Percentiles rank a stretch among this genome's conserved stretches.
phyloP scores from a whole-genome alignment of 169 alveolate species.

The Miamiensis avidus region DNA sequence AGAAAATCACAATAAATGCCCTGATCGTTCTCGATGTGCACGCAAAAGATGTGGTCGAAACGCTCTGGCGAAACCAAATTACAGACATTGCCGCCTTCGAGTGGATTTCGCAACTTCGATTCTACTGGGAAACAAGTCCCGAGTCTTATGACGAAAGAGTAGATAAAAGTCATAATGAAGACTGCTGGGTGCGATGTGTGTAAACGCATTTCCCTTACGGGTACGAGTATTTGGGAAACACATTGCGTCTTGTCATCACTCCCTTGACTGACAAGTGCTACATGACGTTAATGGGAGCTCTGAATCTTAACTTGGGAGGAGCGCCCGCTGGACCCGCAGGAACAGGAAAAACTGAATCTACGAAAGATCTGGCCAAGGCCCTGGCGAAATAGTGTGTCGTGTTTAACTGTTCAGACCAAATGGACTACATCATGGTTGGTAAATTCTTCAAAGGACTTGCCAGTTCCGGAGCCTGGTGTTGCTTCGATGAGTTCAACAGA shows the following conservation, averaged over 20 bases:
- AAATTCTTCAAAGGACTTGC: slow-evolving; percentile 88
- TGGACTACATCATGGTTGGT: slow-evolving; percentile 85
- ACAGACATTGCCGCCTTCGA: slow-evolving; percentile 77
- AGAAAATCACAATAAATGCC: slow-evolving; percentile 91
- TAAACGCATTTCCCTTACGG: slow-evolving; percentile 89
- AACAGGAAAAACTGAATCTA: slow-evolving; percentile 86
- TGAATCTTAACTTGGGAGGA: slow-evolving; percentile 83
- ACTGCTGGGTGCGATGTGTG: slow-evolving; percentile 87
- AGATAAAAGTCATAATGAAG: slow-evolving; percentile 52
- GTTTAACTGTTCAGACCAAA: slow-evolving; percentile 85
- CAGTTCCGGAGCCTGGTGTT: slow-evolving; percentile 87
- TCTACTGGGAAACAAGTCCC: slow-evolving; percentile 90
- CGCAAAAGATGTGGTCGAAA: slow-evolving; percentile 92
- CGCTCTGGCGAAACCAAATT: background rate
- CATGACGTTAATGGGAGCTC: slow-evolving; percentile 88
- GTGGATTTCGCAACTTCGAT: slow-evolving; percentile 93
- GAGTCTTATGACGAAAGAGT: slow-evolving; percentile 61
- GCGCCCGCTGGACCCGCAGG: slow-evolving; percentile 91
- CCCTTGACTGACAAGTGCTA: slow-evolving; percentile 90
- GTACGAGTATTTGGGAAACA: slow-evolving; percentile 88
- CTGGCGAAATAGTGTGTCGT: slow-evolving; percentile 86
- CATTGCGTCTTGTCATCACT: slow-evolving; percentile 85
- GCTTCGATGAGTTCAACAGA: slow-evolving; percentile 87
- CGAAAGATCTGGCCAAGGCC: slow-evolving; percentile 87
- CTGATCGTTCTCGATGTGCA: slow-evolving; percentile 95